phyloP scores from a whole-genome alignment of 139 green algal genomes.

The Coelastrella sp. region DNA sequence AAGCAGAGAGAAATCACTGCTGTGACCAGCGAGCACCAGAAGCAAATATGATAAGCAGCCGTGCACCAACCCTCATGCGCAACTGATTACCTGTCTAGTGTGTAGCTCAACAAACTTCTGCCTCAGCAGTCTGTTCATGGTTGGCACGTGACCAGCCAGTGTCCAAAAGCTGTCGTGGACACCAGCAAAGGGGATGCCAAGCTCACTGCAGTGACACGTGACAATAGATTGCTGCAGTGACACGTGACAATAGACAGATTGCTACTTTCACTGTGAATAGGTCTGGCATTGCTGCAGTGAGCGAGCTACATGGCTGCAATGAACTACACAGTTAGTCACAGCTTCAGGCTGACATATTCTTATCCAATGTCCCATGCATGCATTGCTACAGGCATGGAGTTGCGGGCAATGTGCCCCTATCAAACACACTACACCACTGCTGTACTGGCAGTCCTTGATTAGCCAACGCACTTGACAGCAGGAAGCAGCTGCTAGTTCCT shows the following conservation, averaged over 20 bases:
- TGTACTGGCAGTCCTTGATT: too few relatives aligned
- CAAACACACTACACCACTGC: too few relatives aligned
- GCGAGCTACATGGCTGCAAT: neutral
- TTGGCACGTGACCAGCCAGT: slow-evolving; percentile 84
- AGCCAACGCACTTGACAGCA: too few relatives aligned
- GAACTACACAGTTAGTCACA: too few relatives aligned
- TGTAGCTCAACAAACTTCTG: slow-evolving; percentile 93
- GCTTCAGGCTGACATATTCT: neutral
- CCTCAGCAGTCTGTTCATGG: slow-evolving; percentile 86
- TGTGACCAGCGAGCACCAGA: too few relatives aligned
- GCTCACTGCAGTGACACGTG: neutral
- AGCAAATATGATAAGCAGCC: neutral
- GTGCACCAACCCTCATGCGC: neutral
- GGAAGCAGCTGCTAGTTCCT: too few relatives aligned
- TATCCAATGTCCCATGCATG: too few relatives aligned
- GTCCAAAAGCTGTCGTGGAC: slow-evolving; percentile 99
- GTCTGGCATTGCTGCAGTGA: neutral
- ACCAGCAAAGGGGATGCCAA: slow-evolving; percentile 86
- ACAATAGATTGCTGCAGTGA: neutral
- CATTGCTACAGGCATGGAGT: too few relatives aligned
- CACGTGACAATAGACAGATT: too few relatives aligned
- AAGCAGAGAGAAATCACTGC: too few relatives aligned
- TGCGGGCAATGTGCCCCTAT: too few relatives aligned
- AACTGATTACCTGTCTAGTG: slow-evolving; percentile 57
- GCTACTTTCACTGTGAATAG: neutral